phyloP scores from a whole-genome alignment of 306 rosid genomes.

The Cicer arietinum region DNA sequence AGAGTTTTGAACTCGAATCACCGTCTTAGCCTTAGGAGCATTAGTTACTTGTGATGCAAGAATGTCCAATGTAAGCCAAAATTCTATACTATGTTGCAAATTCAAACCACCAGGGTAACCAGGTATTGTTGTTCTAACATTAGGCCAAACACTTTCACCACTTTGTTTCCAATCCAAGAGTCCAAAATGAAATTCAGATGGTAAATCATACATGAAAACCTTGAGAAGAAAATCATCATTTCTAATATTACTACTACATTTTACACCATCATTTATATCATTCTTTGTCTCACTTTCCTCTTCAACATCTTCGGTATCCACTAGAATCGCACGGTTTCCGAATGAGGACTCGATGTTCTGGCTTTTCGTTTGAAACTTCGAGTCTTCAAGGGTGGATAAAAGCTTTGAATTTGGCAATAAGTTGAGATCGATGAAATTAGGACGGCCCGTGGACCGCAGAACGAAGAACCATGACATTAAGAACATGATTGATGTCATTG shows the following conservation, averaged over 20 bases:
- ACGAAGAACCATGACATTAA: slow-evolving; percentile 67
- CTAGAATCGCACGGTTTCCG: slow-evolving; percentile 60
- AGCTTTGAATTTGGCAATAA: slow-evolving; percentile 56
- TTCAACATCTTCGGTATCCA: slow-evolving; percentile 46
- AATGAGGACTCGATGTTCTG: slow-evolving; percentile 45
- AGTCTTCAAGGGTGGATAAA: slow-evolving; percentile 22
- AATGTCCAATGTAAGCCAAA: slow-evolving; percentile 79
- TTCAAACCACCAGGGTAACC: slow-evolving; percentile 80
- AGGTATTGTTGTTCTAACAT: slow-evolving; percentile 58
- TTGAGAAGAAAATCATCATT: slow-evolving; percentile 49
- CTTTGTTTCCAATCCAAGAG: slow-evolving; percentile 64
- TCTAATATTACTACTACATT: slow-evolving; percentile 27
- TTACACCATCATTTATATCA: not conserved
- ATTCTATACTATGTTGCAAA: slow-evolving; percentile 81
- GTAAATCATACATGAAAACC: slow-evolving; percentile 80
- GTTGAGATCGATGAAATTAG: slow-evolving; percentile 43
- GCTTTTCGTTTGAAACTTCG: slow-evolving; percentile 29
- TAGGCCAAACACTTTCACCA: slow-evolving; percentile 70
- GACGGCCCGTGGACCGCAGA: slow-evolving; percentile 54
- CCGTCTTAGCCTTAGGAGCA: slow-evolving; percentile 52
- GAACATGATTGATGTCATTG: slow-evolving; percentile 57
- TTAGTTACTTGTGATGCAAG: slow-evolving; percentile 71
- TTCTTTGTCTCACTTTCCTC: slow-evolving; percentile 7
- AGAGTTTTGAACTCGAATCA: slow-evolving; percentile 59
- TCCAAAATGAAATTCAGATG: slow-evolving; percentile 73